Conservation (phyloP, 2,329 filamentous ascomycete species). For the Chrysosporium queenslandicum region DNA sequence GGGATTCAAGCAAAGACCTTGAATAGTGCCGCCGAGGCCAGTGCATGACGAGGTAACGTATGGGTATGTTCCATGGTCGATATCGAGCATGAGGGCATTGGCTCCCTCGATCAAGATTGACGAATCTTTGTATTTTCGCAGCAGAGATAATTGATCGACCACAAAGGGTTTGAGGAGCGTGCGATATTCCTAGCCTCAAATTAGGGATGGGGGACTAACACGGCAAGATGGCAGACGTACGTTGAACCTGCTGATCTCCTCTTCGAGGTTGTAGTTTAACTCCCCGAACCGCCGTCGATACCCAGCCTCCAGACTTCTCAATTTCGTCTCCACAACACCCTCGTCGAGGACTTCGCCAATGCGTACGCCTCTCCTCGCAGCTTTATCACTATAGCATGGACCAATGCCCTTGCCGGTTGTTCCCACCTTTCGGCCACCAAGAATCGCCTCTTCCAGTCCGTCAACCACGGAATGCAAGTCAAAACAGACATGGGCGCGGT, state of each 20-base stretch:
- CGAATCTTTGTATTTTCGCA: conserved; percentile 45
- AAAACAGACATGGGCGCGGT: conserved; percentile 25
- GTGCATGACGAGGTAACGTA: conserved; percentile 42
- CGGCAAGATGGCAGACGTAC: conserved; percentile 23
- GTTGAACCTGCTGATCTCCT: conserved; percentile 50
- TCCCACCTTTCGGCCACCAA: conserved; percentile 39
- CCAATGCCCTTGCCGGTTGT: conserved; percentile 44
- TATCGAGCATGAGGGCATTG: conserved; percentile 54
- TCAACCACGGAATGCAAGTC: conserved; percentile 25
- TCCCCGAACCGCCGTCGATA: conserved; percentile 52
- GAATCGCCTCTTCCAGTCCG: conserved; percentile 37
- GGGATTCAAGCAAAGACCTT: conserved; percentile 50
- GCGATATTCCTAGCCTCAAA: conserved; percentile 28
- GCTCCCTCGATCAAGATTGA: conserved; percentile 54
- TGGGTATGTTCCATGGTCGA: conserved; percentile 45
- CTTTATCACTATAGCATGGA: conserved; percentile 55
- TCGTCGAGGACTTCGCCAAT: conserved; percentile 51
- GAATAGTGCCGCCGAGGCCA: conserved; percentile 43
- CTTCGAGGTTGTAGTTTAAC: conserved; percentile 50
- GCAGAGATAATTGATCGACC: conserved; percentile 42
- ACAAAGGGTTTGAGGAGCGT: conserved; percentile 31
- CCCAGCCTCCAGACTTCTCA: conserved; percentile 43
- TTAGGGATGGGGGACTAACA: background rate
- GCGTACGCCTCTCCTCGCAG: conserved; percentile 49
- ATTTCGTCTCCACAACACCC: conserved; percentile 45